Conservation (phyloP, 345 rosid genomes). For the Trapa bicornis region DNA sequence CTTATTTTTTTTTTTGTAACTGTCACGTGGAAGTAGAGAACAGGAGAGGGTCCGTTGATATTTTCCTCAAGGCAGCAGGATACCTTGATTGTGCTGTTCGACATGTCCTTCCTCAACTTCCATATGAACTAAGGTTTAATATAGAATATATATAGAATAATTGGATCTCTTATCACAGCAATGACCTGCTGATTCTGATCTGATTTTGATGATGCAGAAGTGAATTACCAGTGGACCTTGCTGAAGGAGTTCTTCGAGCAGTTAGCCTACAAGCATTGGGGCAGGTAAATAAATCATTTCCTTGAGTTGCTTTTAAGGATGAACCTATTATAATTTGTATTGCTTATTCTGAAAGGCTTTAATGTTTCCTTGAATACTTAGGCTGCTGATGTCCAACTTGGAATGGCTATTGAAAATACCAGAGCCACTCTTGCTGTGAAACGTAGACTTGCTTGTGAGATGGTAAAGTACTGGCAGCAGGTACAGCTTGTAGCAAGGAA, state of each 20-base stretch:
- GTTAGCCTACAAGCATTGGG: slow-evolving; percentile 94
- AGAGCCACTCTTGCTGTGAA: slow-evolving; percentile 99
- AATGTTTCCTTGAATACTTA: slow-evolving; percentile 21
- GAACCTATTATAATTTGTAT: not conserved
- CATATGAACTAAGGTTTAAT: slow-evolving; percentile 59
- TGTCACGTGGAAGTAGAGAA: slow-evolving; percentile 38
- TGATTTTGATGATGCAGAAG: slow-evolving; percentile 38
- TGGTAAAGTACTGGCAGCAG: slow-evolving; percentile 99
- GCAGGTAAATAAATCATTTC: slow-evolving; percentile 37
- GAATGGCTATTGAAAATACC: slow-evolving; percentile 95
- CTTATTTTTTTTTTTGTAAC: slow-evolving; percentile 6
- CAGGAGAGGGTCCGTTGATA: slow-evolving; percentile 75
- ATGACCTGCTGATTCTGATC: slow-evolving; percentile 3
- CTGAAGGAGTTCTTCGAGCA: slow-evolving; percentile 85
- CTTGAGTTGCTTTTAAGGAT: not conserved
- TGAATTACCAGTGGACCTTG: slow-evolving; percentile 81
- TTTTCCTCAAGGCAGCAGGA: slow-evolving; percentile 97
- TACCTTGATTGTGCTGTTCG: slow-evolving; percentile 87
- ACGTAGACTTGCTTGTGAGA: slow-evolving; percentile 97
- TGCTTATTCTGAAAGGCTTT: not conserved
- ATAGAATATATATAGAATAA: slow-evolving; percentile 1
- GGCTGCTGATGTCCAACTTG: slow-evolving; percentile 97
- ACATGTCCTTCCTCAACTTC: slow-evolving; percentile 79
- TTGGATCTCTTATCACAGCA: not conserved
- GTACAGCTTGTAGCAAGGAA: slow-evolving; percentile 18